Conservation (phyloP, 495 filamentous ascomycete genomes). For the Penicillium pulvis region DNA sequence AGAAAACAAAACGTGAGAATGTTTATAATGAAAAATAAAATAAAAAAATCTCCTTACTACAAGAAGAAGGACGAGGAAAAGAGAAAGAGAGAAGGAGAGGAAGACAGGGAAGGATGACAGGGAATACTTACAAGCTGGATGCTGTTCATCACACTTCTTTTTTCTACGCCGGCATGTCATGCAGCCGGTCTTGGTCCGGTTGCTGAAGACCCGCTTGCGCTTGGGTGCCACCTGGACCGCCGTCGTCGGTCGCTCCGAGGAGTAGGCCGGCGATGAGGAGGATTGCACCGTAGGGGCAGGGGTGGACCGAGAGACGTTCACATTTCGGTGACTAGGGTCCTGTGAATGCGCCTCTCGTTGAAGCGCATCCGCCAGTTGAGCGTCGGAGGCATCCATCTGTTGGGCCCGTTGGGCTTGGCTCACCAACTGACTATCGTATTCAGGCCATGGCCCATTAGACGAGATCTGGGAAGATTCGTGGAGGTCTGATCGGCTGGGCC, state of each 20-base stretch:
- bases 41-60: not conserved
- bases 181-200: slow-evolving; percentile 96
- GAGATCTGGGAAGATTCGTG: slow-evolving; percentile 35
- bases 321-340: slow-evolving; percentile 35
- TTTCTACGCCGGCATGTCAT: slow-evolving; percentile 92
- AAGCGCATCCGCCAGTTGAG: slow-evolving; percentile 51
- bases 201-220: slow-evolving; percentile 89
- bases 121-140: slow-evolving; percentile 77
- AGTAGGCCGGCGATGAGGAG: slow-evolving; percentile 38
- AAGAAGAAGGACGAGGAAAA: not conserved
- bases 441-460: slow-evolving; percentile 40
- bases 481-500: slow-evolving; percentile 33
- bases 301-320: slow-evolving; percentile 33
- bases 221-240: slow-evolving; percentile 69
- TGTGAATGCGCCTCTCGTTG: slow-evolving; percentile 51
- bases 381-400: slow-evolving; percentile 53
- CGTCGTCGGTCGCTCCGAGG: slow-evolving; percentile 40
- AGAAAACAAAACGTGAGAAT: not conserved
- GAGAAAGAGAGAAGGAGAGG: not conserved
- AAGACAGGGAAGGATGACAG: not conserved
- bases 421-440: slow-evolving; percentile 45
- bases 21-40: not conserved
- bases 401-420: slow-evolving; percentile 47
- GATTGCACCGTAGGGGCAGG: slow-evolving; percentile 40
- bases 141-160: slow-evolving; percentile 97